Conservation (phyloP, 805 yeast genomes). For the Nakazawaea molendinolei region DNA sequence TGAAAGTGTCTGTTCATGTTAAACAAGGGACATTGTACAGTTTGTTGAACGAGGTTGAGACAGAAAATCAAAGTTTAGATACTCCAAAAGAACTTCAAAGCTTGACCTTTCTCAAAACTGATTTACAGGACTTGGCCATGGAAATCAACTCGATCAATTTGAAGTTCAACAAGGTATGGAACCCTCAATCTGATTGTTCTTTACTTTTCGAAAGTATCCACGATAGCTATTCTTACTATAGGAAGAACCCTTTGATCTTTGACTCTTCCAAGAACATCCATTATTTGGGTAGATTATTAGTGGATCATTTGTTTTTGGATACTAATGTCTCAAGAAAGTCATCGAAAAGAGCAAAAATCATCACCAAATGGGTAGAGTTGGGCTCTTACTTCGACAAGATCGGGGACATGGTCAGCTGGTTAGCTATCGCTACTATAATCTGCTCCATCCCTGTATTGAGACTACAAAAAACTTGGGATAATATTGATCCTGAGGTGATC, state of each 20-base stretch:
- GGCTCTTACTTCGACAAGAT: slow-evolving; percentile 70
- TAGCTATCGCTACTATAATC: slow-evolving; percentile 77
- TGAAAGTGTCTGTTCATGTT: slow-evolving; percentile 45
- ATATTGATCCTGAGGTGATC: slow-evolving; percentile 52
- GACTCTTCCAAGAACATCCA: slow-evolving; percentile 63
- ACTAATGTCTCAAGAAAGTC: slow-evolving; percentile 23
- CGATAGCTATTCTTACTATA: slow-evolving; percentile 38
- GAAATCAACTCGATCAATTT: slow-evolving; percentile 65
- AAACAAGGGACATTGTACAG: slow-evolving; percentile 41
- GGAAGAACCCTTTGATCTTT: slow-evolving; percentile 71
- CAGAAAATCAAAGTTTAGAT: background rate
- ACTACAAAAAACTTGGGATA: slow-evolving; percentile 66
- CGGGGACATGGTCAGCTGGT: slow-evolving; percentile 94
- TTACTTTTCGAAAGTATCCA: slow-evolving; percentile 52
- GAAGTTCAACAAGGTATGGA: slow-evolving; percentile 64
- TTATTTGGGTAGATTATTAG: slow-evolving; percentile 64
- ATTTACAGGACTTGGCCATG: slow-evolving; percentile 47
- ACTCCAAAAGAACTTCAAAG: slow-evolving; percentile 17
- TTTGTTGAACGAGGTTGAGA: slow-evolving; percentile 25
- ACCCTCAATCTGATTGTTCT: slow-evolving; percentile 73
- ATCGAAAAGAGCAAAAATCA: slow-evolving; percentile 52
- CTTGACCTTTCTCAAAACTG: slow-evolving; percentile 47
- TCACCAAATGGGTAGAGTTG: slow-evolving; percentile 79
- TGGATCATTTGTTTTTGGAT: slow-evolving; percentile 62
- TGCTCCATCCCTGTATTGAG: slow-evolving; percentile 81